phyloP scores from a whole-genome alignment of 2,329 filamentous ascomycete species.

The Podosphaera xanthii region DNA sequence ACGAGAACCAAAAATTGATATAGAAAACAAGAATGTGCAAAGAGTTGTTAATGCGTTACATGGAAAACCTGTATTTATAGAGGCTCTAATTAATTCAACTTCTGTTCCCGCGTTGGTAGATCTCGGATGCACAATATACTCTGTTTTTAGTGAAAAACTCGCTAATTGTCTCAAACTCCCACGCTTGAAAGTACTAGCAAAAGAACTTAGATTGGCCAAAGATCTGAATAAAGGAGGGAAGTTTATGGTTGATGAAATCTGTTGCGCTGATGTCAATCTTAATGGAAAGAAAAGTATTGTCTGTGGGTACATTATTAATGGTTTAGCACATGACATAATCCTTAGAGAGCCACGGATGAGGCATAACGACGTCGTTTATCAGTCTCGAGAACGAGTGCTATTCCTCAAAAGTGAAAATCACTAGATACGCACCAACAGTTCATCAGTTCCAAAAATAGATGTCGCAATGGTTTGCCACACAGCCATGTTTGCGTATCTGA shows the following conservation, averaged over 20 bases:
- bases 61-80: too few relatives aligned
- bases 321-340: not conserved
- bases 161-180: not conserved
- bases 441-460: not conserved
- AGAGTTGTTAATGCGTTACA: too few relatives aligned
- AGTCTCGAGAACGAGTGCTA: not conserved
- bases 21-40: too few relatives aligned
- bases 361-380: not conserved
- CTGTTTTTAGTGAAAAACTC: too few relatives aligned
- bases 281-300: too few relatives aligned
- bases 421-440: not conserved
- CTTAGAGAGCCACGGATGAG: not conserved
- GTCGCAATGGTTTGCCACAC: not conserved
- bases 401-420: not conserved
- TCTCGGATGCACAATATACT: too few relatives aligned
- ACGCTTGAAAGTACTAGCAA: not conserved
- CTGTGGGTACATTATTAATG: not conserved
- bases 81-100: too few relatives aligned
- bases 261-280: too few relatives aligned
- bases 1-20: too few relatives aligned
- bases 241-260: too few relatives aligned
- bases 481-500: not conserved
- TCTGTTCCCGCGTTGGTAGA: too few relatives aligned
- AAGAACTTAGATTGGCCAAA: not conserved
- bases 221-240: too few relatives aligned